Evolutionary conservation across 2,329 filamentous ascomycete genomes (phyloP).

Genomic region (Aspergillus udagawae): DNA sequence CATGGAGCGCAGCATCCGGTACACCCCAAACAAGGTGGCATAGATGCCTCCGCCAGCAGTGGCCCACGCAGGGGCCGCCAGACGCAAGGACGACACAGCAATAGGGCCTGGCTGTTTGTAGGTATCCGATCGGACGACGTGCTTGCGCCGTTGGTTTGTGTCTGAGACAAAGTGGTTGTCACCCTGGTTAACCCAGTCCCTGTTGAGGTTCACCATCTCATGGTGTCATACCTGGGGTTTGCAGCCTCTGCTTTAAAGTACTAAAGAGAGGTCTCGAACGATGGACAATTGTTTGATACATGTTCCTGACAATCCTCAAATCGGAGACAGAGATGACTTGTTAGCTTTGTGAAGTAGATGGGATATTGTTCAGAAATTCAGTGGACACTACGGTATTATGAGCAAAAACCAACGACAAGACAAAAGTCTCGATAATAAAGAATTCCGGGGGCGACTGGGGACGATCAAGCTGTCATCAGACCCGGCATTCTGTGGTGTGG

Average conservation of each 20-base stretch:
- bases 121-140: neutral
- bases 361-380: neutral
- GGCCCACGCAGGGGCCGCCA: constrained; percentile 5
- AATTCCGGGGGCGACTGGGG: neutral
- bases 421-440: neutral
- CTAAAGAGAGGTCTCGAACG: neutral
- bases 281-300: neutral
- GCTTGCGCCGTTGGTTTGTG: neutral
- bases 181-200: neutral
- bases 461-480: neutral
- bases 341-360: neutral
- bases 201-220: neutral
- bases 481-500: neutral
- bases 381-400: neutral
- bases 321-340: neutral
- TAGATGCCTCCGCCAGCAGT: constrained; percentile 5
- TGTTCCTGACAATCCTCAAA: neutral
- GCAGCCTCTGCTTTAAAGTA: neutral
- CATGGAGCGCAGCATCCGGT: constrained; percentile 4
- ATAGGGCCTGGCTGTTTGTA: constrained; percentile 1
- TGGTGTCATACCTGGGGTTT: neutral
- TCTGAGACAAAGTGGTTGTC: neutral
- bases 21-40: constrained; percentile 10
- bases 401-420: neutral
- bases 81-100: constrained; percentile 1